Evolutionary conservation across 768 basidiomycete species (phyloP), one percentile per base, ranked within the genome.

Genomic region (Amanita inopinata): DNA sequence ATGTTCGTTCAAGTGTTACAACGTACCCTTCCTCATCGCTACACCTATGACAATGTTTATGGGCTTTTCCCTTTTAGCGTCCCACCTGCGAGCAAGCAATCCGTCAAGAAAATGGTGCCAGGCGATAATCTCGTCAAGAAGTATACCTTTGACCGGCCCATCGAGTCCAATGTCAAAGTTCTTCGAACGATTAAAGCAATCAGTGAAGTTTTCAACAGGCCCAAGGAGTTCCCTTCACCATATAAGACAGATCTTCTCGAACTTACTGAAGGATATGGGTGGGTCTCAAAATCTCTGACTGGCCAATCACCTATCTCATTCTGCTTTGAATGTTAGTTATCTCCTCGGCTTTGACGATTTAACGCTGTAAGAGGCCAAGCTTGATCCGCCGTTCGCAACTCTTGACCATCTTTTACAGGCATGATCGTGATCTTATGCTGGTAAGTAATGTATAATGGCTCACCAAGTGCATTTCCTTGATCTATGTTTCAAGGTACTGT

Each of bases 231-330:
- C 38, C 14, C 37, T 15, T 46, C 53, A 12, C 30, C 45, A 9
- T 56, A 56, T 33, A 44, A 44, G 1, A 22, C 38, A 5, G 42
- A 46, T 44, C 38, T 50, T 27, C 38, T 40, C 15, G 40, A 38
- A 3, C 36, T 56, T 11, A 53, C 55, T 4, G 46, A 51, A 33
- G 50, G 49, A 18, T 54, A 53, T 38, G 55, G 53, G 55, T 53
- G 42, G 30, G 50, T 32, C n/a, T n/a, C n/a, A n/a, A n/a, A n/a
- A n/a, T n/a, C n/a, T n/a, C n/a, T n/a, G n/a, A n/a, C n/a, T n/a
- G n/a, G n/a, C n/a, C n/a, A n/a, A n/a, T n/a, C n/a, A n/a, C n/a
- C n/a, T 10, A 1, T 19, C 12, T 11, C 19, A 18, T 24, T 37
- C 4, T 40, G 10, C 31, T 14, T 39, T 28, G 14, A n/a, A 30